A percentile compares a stretch with the other conserved stretches of the same genome.
These are phyloP conservation scores for Hura crepitans DNA, from an alignment of 441 rosid genomes.

Conservation along the genomic window DNA sequence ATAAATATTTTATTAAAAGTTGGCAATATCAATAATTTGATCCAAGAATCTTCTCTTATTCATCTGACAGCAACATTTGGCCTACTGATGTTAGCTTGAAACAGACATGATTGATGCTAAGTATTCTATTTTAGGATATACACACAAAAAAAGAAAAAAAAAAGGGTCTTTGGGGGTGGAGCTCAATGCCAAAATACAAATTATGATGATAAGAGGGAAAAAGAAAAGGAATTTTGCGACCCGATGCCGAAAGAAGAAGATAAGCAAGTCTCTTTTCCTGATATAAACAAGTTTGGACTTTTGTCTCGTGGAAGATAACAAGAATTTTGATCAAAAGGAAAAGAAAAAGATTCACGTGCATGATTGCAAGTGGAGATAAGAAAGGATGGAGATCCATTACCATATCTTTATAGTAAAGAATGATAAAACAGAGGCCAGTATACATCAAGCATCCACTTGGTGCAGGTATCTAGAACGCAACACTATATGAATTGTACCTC, in stretches of 20 bases:
- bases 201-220: background rate
- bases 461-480: constrained; percentile 15
- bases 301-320: constrained; percentile 44
- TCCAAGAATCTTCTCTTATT: background rate
- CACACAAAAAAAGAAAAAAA: constrained; percentile 11
- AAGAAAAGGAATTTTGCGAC: background rate
- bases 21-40: background rate
- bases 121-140: constrained; percentile 14
- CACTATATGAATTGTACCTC: constrained; percentile 9
- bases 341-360: constrained; percentile 40
- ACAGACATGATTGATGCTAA: constrained; percentile 18
- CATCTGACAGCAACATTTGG: constrained; percentile 3
- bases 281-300: constrained; percentile 43
- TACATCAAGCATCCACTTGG: constrained; percentile 12
- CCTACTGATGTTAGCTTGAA: constrained; percentile 13
- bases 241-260: constrained; percentile 25
- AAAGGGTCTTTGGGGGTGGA: constrained; percentile 11
- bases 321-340: constrained; percentile 25
- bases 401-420: constrained; percentile 11
- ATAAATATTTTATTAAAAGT: background rate
- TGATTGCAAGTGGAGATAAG: constrained; percentile 37
- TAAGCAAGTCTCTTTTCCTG: constrained; percentile 21
- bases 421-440: constrained; percentile 2
- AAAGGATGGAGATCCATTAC: constrained; percentile 27
- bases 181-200: constrained; percentile 18